Evolutionary conservation across 495 filamentous ascomycete genomes (phyloP).

Genomic region (Aspergillus homomorphus): DNA sequence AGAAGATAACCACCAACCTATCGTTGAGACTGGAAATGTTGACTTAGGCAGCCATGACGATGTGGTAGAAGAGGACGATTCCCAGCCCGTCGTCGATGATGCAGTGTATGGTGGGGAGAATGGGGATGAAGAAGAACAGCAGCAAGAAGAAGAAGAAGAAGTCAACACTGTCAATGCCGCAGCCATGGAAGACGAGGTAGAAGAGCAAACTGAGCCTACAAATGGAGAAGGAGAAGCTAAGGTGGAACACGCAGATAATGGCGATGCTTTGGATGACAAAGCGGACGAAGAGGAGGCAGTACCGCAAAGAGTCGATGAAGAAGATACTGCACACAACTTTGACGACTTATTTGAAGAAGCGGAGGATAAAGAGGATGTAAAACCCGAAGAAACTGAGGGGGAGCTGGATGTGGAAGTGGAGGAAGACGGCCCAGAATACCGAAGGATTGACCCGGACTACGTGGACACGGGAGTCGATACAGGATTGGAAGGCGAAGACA

Average conservation of each 20-base stretch:
- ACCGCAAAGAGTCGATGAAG: background rate
- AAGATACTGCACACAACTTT: background rate
- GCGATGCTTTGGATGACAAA: background rate
- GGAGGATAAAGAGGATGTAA: background rate
- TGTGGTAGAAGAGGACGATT: too few species aligned
- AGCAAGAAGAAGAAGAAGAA: too few species aligned
- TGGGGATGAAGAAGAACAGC: too few species aligned
- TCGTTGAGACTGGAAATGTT: too few species aligned
- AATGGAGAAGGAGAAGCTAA: background rate
- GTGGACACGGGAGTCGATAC: too few species aligned
- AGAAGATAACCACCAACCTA: too few species aligned
- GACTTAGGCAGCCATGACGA: too few species aligned
- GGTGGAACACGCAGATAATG: background rate
- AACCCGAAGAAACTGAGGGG: background rate
- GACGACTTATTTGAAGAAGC: background rate
- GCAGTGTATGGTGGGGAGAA: background rate
- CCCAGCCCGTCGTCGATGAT: too few species aligned
- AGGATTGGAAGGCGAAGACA: background rate
- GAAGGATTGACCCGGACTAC: background rate
- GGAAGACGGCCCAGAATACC: background rate
- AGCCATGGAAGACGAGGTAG: background rate
- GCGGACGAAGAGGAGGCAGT: background rate
- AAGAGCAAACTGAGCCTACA: background rate
- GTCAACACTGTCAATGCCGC: background rate
- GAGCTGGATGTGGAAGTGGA: background rate